A percentile compares a stretch with the other conserved stretches of the same genome.
Evolutionary conservation across 1,284 basidiomycete genomes (phyloP).

Genomic region (Boletus smithii): DNA sequence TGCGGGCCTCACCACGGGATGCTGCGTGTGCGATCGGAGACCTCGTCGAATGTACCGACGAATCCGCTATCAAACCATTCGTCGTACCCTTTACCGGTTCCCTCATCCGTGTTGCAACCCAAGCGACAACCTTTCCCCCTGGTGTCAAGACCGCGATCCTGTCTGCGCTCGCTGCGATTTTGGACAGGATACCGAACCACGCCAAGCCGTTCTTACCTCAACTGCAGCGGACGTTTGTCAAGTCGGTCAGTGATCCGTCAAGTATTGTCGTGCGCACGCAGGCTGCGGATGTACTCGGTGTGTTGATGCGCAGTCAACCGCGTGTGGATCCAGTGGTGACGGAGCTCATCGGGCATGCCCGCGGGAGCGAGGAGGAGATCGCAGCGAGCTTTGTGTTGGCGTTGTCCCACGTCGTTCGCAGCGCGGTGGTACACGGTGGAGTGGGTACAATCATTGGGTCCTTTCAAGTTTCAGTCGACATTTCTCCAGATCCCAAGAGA

Average conservation of each 20-base stretch:
- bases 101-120: constrained; percentile 89
- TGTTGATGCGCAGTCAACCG: constrained; percentile 90
- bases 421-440: constrained; percentile 61
- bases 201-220: constrained; percentile 99
- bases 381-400: constrained; percentile 75
- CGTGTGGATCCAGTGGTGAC: constrained; percentile 85
- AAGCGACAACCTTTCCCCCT: constrained; percentile 83
- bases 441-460: too few relatives aligned
- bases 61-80: constrained; percentile 91
- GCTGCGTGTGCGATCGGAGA: constrained; percentile 95
- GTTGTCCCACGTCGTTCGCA: constrained; percentile 73
- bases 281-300: constrained; percentile 83
- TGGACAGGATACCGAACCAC: constrained; percentile 81
- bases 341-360: constrained; percentile 76
- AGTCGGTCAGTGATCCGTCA: constrained; percentile 82
- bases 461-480: too few relatives aligned
- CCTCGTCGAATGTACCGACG: constrained; percentile 87
- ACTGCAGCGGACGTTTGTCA: constrained; percentile 94
- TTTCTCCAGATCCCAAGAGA: too few relatives aligned
- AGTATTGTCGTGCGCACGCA: constrained; percentile 78
- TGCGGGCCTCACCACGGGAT: constrained; percentile 81
- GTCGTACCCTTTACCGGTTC: constrained; percentile 96
- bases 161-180: constrained; percentile 76
- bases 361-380: constrained; percentile 68
- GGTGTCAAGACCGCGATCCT: constrained; percentile 90